Percentiles rank a stretch among this genome's conserved stretches.
Evolutionary conservation across 129 eudicot genomes (phyloP).

Genomic region (Tagetes patula): DNA sequence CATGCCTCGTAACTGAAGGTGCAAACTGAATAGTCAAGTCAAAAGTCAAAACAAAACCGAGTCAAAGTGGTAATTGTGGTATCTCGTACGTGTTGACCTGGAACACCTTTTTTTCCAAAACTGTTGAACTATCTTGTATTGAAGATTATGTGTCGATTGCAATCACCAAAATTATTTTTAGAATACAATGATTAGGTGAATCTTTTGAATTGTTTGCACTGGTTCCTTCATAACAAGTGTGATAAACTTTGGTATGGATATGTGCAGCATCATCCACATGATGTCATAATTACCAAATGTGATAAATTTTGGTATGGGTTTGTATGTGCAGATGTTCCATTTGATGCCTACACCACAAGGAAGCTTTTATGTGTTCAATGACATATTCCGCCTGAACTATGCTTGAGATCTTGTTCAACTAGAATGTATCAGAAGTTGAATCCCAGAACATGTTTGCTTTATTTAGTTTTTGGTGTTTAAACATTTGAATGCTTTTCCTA

Average conservation of each 20-base stretch:
- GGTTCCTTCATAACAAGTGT: background rate
- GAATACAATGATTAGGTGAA: background rate
- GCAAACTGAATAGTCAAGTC: background rate
- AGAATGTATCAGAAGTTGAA: background rate
- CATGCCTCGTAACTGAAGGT: slow-evolving; percentile 6
- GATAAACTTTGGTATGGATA: background rate
- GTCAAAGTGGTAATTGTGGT: background rate
- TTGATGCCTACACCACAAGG: slow-evolving; percentile 82
- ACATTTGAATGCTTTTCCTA: slow-evolving; percentile 26
- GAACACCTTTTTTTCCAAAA: background rate
- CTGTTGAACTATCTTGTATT: background rate
- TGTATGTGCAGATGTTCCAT: slow-evolving; percentile 66
- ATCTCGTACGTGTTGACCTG: background rate
- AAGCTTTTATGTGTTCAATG: slow-evolving; percentile 70
- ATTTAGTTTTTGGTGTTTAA: slow-evolving; percentile 28
- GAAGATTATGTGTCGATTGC: background rate
- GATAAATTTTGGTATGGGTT: background rate
- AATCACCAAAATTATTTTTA: background rate
- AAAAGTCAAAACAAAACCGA: background rate
- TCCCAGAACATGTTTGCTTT: slow-evolving; percentile 7
- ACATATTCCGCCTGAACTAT: slow-evolving; percentile 66
- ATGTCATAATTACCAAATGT: background rate
- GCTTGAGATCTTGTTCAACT: slow-evolving; percentile 32
- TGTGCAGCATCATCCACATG: slow-evolving; percentile 5
- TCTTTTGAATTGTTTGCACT: background rate